Conservation (phyloP, 2,329 filamentous ascomycete species). For the Nectriaceae sp. region DNA sequence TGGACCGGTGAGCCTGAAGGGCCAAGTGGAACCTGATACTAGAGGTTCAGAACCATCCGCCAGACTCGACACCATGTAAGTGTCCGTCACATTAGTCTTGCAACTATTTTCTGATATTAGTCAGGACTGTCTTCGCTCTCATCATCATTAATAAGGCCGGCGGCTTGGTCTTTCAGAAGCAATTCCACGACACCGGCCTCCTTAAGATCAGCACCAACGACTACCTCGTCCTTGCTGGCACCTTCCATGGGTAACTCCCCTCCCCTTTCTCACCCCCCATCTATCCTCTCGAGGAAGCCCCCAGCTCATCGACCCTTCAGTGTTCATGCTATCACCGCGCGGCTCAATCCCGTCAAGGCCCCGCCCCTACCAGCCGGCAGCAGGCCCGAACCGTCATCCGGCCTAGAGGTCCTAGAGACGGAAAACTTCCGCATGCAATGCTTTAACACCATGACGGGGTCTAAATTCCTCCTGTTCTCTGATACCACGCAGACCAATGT, state of each 20-base stretch:
- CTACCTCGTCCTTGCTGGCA: conserved; percentile 93
- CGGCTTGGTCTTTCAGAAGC: conserved; percentile 92
- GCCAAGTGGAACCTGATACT: conserved; percentile 13
- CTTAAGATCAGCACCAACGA: conserved; percentile 93
- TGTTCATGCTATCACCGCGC: conserved; percentile 69
- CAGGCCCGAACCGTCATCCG: conserved; percentile 68
- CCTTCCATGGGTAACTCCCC: conserved; percentile 79
- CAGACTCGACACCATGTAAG: conserved; percentile 21
- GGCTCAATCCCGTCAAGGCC: conserved; percentile 57
- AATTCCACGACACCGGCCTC: conserved; percentile 79
- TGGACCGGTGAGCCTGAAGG: conserved; percentile 24
- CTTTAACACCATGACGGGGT: conserved; percentile 92
- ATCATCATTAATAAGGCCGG: conserved; percentile 99
- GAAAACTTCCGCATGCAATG: conserved; percentile 95
- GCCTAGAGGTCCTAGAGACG: conserved; percentile 90
- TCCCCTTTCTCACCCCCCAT: conserved; percentile 10
- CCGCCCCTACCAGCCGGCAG: conserved; percentile 38
- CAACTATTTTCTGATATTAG: background rate
- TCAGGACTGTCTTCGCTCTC: conserved; percentile 90
- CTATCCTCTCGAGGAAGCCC: conserved; percentile 1
- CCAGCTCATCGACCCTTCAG: conserved; percentile 39
- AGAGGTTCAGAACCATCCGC: conserved; percentile 8
- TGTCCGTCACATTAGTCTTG: background rate
- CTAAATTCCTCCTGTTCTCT: conserved; percentile 94
- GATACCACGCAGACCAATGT: conserved; percentile 86